Evolutionary conservation across 2,329 filamentous ascomycete species (phyloP).

Genomic region (Fusarium sp.): DNA sequence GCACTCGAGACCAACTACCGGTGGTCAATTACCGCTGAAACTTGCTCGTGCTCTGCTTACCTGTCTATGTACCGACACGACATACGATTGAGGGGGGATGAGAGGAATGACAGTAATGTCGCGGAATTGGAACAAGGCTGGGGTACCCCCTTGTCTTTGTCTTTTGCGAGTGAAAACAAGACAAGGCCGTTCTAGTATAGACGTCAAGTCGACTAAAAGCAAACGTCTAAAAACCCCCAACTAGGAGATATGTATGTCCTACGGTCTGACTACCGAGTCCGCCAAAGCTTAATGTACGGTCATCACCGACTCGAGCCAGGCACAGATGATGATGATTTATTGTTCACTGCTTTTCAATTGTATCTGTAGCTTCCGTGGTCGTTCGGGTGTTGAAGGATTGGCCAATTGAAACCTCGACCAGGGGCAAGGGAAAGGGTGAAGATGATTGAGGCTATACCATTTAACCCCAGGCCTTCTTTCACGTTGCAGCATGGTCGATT

Average conservation of each 20-base stretch:
- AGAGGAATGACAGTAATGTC: not conserved
- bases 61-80: not conserved
- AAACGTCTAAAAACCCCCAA: not conserved
- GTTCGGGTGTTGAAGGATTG: constrained; percentile 10
- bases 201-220: constrained; percentile 21
- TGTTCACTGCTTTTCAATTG: not conserved
- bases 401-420: constrained; percentile 5
- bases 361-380: not conserved
- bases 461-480: not conserved
- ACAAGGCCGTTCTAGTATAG: not conserved
- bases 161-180: constrained; percentile 8
- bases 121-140: constrained; percentile 31
- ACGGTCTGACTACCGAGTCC: constrained; percentile 6
- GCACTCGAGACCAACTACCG: constrained; percentile 12
- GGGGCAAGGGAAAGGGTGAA: constrained; percentile 7
- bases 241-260: too few relatives aligned
- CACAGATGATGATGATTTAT: not conserved
- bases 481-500: not conserved
- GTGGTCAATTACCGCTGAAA: constrained; percentile 18
- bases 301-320: constrained; percentile 1
- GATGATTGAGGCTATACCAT: constrained; percentile 4
- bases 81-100: constrained; percentile 11
- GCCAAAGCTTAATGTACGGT: not conserved
- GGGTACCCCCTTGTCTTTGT: constrained; percentile 27
- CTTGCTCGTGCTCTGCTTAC: constrained; percentile 9